Evolutionary conservation across 805 yeast genomes (phyloP).

Genomic region (Saccharomycopsis lassenensis): DNA sequence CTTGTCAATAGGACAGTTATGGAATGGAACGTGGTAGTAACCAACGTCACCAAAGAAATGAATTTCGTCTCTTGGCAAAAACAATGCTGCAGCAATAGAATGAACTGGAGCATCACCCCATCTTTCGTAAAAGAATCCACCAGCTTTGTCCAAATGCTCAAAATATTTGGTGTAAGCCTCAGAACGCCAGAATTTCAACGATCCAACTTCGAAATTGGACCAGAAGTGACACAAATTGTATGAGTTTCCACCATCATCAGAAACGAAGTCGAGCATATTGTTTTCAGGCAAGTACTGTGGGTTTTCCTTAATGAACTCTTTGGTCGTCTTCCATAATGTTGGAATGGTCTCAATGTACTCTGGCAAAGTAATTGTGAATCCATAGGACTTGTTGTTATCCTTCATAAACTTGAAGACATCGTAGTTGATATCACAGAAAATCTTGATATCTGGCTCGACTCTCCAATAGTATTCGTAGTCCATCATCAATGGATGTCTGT

Average conservation of each 20-base stretch:
- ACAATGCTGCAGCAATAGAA: slow-evolving; percentile 75
- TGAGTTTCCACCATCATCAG: slow-evolving; percentile 58
- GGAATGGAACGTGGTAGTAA: slow-evolving; percentile 73
- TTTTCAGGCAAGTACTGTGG: slow-evolving; percentile 50
- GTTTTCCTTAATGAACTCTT: slow-evolving; percentile 43
- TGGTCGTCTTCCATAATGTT: slow-evolving; percentile 67
- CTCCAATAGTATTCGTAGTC: slow-evolving; percentile 93
- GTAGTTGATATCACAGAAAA: slow-evolving; percentile 73
- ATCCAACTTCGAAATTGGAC: slow-evolving; percentile 83
- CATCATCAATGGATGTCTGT: slow-evolving; percentile 58
- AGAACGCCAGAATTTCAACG: slow-evolving; percentile 62
- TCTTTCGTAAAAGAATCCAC: slow-evolving; percentile 89
- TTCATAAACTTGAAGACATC: slow-evolving; percentile 77
- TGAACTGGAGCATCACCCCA: slow-evolving; percentile 96
- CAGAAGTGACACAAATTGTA: slow-evolving; percentile 84
- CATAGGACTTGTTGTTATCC: slow-evolving; percentile 63
- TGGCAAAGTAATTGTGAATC: slow-evolving; percentile 68
- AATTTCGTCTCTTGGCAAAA: slow-evolving; percentile 55
- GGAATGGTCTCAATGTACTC: slow-evolving; percentile 66
- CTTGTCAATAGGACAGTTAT: slow-evolving; percentile 65
- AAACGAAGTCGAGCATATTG: slow-evolving; percentile 59
- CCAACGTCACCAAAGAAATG: slow-evolving; percentile 83
- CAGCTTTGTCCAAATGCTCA: slow-evolving; percentile 62
- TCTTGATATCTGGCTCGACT: slow-evolving; percentile 77
- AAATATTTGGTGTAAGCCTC: slow-evolving; percentile 64